phyloP scores from a whole-genome alignment of 257 asterid species.

The Petrea volubilis region DNA sequence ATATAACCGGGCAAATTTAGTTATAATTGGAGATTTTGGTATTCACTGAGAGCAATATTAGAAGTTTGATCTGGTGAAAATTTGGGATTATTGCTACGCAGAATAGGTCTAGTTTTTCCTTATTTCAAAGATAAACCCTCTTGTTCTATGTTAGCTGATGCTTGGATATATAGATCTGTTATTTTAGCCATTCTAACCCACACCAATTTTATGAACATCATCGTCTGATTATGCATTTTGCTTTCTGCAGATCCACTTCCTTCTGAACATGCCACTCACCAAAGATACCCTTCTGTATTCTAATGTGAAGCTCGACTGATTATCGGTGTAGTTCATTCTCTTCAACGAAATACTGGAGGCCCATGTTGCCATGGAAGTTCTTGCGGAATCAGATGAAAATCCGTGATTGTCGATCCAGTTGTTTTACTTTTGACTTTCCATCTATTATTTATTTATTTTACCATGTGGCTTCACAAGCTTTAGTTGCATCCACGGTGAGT shows the following conservation, averaged over 20 bases:
- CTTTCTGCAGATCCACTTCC: constrained; percentile 70
- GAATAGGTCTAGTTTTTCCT: background rate
- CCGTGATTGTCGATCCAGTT: constrained; percentile 21
- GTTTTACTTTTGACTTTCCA: constrained; percentile 16
- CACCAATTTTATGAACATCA: background rate
- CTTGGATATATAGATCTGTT: background rate
- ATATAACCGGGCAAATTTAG: background rate
- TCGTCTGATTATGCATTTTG: constrained; percentile 21
- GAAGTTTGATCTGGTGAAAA: background rate
- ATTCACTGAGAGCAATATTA: background rate
- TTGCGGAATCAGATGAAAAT: constrained; percentile 24
- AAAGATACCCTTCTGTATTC: constrained; percentile 95
- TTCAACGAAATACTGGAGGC: constrained; percentile 28
- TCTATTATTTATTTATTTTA: constrained; percentile 8
- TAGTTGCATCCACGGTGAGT: constrained; percentile 22
- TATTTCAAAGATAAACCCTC: background rate
- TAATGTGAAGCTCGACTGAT: constrained; percentile 86
- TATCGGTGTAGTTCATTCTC: constrained; percentile 6
- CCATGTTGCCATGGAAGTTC: constrained; percentile 26
- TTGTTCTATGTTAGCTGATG: background rate
- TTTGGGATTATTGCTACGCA: background rate
- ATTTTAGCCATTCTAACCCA: background rate
- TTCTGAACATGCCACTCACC: constrained; percentile 82
- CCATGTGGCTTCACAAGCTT: constrained; percentile 14
- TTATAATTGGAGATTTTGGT: background rate